These are phyloP conservation scores for Pythium apleroticum DNA, from an alignment of 352 stramenopile genomes.

Conservation along the genomic window DNA sequence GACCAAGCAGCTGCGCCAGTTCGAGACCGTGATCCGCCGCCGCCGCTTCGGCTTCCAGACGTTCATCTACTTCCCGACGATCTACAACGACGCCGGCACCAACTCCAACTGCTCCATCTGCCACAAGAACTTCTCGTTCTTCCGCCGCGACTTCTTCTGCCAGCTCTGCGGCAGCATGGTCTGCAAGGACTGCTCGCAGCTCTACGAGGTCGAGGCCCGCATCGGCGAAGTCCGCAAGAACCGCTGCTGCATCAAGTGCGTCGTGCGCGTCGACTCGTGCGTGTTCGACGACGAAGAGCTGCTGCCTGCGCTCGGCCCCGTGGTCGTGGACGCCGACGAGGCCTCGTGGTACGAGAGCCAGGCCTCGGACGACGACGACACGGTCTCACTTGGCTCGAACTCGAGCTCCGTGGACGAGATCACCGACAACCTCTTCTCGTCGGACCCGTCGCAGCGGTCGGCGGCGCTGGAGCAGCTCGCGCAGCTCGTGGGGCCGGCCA, in stretches of 20 bases:
- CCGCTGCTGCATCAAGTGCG: constrained; percentile 46
- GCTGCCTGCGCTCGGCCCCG: constrained; percentile 37
- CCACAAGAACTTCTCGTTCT: constrained; percentile 42
- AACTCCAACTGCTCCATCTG: constrained; percentile 42
- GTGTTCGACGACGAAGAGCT: constrained; percentile 58
- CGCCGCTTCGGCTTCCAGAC: constrained; percentile 58
- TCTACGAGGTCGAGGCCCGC: constrained; percentile 48
- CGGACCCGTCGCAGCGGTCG: constrained; percentile 35
- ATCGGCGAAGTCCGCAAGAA: constrained; percentile 50
- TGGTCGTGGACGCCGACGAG: constrained; percentile 41
- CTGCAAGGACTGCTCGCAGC: constrained; percentile 51
- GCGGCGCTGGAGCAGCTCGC: constrained; percentile 42
- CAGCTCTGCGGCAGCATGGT: constrained; percentile 43
- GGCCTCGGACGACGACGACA: constrained; percentile 33
- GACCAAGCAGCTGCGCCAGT: constrained; percentile 44
- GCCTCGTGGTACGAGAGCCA: constrained; percentile 42
- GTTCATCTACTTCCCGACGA: constrained; percentile 53
- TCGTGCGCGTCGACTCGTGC: constrained; percentile 50
- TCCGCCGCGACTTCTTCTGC: constrained; percentile 48
- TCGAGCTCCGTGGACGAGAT: constrained; percentile 29
- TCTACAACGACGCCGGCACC: constrained; percentile 7
- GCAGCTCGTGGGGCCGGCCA: constrained; percentile 35
- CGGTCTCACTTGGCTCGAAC: constrained; percentile 24
- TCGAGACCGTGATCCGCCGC: constrained; percentile 55
- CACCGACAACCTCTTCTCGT: constrained; percentile 36